phyloP scores from a whole-genome alignment of 495 filamentous ascomycete species.

The Glonium stellatum region DNA sequence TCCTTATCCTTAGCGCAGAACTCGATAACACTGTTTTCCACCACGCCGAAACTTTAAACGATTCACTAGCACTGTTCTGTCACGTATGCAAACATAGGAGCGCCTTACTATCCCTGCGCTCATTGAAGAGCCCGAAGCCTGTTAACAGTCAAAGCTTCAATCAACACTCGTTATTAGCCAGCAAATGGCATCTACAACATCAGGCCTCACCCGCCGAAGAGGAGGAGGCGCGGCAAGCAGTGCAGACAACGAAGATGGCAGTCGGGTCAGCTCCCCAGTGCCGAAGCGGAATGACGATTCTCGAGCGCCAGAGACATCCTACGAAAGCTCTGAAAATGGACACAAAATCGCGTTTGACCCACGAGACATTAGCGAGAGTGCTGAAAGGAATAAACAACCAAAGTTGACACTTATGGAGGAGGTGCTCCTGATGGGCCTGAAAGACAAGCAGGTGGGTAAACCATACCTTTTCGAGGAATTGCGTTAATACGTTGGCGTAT shows the following conservation, averaged over 20 bases:
- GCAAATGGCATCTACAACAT: slow-evolving; percentile 26
- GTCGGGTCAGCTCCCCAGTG: slow-evolving; percentile 62
- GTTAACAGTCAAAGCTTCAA: slow-evolving; percentile 16
- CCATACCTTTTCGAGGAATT: not conserved
- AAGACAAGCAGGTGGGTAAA: slow-evolving; percentile 86
- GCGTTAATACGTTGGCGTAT: slow-evolving; percentile 8
- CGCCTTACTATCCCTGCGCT: slow-evolving; percentile 16
- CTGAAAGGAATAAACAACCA: slow-evolving; percentile 93
- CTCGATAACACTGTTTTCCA: not conserved
- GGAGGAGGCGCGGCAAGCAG: slow-evolving; percentile 57
- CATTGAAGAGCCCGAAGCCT: slow-evolving; percentile 15
- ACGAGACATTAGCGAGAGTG: slow-evolving; percentile 92
- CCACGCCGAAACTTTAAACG: not conserved
- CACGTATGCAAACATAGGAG: slow-evolving; percentile 19
- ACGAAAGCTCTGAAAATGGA: slow-evolving; percentile 88
- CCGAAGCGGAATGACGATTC: slow-evolving; percentile 56
- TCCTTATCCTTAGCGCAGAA: not conserved
- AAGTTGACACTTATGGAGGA: slow-evolving; percentile 99
- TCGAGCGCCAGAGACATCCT: slow-evolving; percentile 76
- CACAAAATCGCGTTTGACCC: slow-evolving; percentile 99
- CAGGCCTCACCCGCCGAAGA: slow-evolving; percentile 68
- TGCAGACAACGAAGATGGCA: slow-evolving; percentile 50
- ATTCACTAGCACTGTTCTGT: not conserved
- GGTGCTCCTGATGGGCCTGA: slow-evolving; percentile 85
- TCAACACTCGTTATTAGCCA: slow-evolving; percentile 14